Evolutionary conservation across 805 yeast genomes (phyloP), one percentile per base, ranked within the genome.

Genomic region (Schwanniomyces yamadae): DNA sequence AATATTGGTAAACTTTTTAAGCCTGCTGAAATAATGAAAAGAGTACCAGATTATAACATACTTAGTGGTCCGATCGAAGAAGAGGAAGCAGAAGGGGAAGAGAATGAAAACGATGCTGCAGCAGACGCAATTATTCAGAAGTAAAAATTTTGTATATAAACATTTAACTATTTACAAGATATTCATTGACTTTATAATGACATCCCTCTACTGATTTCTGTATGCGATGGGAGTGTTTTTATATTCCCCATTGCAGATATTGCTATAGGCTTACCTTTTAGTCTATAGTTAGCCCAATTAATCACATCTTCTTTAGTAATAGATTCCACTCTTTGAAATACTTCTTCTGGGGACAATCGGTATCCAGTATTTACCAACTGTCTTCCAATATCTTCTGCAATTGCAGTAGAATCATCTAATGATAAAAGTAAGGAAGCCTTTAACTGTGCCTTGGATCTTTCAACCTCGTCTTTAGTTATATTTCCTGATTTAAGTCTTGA

Each of bases 371-470:
- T 91, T 28, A 93, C 95, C 37, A 93, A 72, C 61, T 93, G 99
- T 63, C 99, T 82, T 18, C 99, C 99, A 50, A 93, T 88, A 62
- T 93, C 98, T 65, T 93, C 99, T 21, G 97, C 97, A 33, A 89
- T 80, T 5, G 97, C 91, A 6, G 98, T 89, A 10, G 96, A 82
- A 43, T 96, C 96, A 61, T 93, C 99, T 30, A 93, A 71, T 5
- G 96, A 85, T 38, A 93, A 70, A 33, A 93, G 72, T 37, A 93
- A 70, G 0, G 96, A 86, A 1, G 98, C 98, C 66, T 91, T 90
- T 46, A 93, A 72, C 64, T 90, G 97, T 2, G 96, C 81, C 65
- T 93, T 93, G 9, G 98, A 95, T 37, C 96, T 81, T 58, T 82
- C 95, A 9, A 93, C 93, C 65, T 93, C 98, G 30, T 79, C 86